phyloP scores from a whole-genome alignment of 306 rosid species.

The Senna tora region DNA sequence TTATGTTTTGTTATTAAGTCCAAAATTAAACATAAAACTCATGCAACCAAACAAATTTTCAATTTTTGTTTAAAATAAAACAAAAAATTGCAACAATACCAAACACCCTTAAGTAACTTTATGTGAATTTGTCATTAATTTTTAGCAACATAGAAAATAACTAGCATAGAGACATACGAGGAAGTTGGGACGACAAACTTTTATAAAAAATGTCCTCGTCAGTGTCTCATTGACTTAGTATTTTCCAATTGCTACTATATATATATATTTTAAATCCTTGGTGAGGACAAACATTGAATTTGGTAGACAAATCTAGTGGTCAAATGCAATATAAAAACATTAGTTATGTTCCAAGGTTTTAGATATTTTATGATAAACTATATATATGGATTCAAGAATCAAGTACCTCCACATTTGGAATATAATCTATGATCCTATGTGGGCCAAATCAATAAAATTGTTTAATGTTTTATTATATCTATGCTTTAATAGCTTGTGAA shows the following conservation, averaged over 20 bases:
- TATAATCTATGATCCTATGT: slow-evolving; percentile 42
- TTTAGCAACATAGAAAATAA: neutral
- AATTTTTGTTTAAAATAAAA: too few species aligned
- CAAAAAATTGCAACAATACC: too few species aligned
- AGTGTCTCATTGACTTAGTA: too few species aligned
- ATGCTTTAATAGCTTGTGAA: neutral
- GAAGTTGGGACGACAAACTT: neutral
- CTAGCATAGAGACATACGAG: neutral
- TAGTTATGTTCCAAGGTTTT: slow-evolving; percentile 19
- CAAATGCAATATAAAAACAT: slow-evolving; percentile 25
- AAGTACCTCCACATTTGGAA: slow-evolving; percentile 40
- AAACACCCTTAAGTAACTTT: too few species aligned
- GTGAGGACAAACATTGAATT: slow-evolving; percentile 31
- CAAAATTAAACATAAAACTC: too few species aligned
- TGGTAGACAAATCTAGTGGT: slow-evolving; percentile 25
- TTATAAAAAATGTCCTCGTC: too few species aligned
- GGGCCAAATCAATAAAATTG: slow-evolving; percentile 31
- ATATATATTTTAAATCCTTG: neutral
- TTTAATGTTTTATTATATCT: neutral
- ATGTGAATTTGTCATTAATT: neutral
- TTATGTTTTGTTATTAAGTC: too few species aligned
- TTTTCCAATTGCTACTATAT: too few species aligned
- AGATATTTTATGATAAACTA: slow-evolving; percentile 25
- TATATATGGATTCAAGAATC: slow-evolving; percentile 16
- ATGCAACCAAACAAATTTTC: too few species aligned